Percentiles rank a stretch among this genome's conserved stretches.
Evolutionary conservation across 1,284 basidiomycete species (phyloP).

Genomic region (Takashimella koratensis): DNA sequence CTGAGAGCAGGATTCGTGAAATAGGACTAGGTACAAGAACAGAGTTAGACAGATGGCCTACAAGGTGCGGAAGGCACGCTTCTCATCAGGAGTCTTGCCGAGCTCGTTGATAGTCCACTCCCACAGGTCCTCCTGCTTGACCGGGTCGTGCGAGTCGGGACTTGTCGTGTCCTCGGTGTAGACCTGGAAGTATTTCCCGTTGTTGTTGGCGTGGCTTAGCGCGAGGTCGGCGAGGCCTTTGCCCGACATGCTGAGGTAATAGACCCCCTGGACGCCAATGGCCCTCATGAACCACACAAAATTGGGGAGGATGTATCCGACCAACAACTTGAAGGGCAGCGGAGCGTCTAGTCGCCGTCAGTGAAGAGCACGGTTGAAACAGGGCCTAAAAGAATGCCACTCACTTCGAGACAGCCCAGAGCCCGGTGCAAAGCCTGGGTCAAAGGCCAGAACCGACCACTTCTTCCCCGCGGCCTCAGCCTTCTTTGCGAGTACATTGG

Average conservation of each 20-base stretch:
- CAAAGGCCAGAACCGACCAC: conserved; percentile 17
- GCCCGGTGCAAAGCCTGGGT: conserved; percentile 22
- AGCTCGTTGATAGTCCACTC: conserved; percentile 18
- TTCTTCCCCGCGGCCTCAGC: conserved; percentile 1
- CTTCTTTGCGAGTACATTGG: conserved; percentile 12
- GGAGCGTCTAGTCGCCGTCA: neutral
- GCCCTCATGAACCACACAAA: neutral
- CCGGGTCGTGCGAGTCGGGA: conserved; percentile 8
- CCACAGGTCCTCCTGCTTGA: conserved; percentile 23
- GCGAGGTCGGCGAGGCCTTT: conserved; percentile 8
- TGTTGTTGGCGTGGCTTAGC: conserved; percentile 6
- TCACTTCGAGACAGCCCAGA: neutral
- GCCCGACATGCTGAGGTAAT: conserved; percentile 1
- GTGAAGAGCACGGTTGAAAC: neutral
- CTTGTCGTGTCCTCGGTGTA: conserved; percentile 8
- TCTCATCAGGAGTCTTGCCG: neutral
- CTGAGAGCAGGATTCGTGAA: too few species aligned
- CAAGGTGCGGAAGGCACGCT: neutral
- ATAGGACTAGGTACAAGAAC: too few species aligned
- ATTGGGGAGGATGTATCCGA: conserved; percentile 1
- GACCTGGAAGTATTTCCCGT: conserved; percentile 15
- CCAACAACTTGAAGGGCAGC: neutral
- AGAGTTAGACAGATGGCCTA: neutral
- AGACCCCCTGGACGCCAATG: neutral
- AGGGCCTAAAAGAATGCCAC: neutral